Percentiles rank a stretch among this genome's conserved stretches.
Evolutionary conservation across 495 filamentous ascomycete species (phyloP).

Genomic region (Sordaria brevicollis): DNA sequence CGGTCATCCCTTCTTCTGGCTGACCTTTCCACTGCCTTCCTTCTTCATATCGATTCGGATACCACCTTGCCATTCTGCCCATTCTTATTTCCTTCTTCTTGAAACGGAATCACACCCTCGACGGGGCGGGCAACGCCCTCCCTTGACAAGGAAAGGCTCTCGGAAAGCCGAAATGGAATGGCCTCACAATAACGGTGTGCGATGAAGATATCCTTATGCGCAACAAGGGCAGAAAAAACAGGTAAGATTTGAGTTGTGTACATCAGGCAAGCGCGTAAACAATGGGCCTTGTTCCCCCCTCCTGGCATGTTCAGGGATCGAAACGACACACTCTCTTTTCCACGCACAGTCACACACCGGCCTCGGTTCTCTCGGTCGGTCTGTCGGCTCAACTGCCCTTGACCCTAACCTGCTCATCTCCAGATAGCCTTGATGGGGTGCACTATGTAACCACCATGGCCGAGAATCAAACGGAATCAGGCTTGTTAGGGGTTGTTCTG

Average conservation of each 20-base stretch:
- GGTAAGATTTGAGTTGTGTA: not conserved
- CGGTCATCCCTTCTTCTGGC: not conserved
- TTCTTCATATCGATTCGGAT: not conserved
- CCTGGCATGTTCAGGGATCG: not conserved
- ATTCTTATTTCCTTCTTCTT: not conserved
- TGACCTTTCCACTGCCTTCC: not conserved
- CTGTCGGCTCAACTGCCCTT: not conserved
- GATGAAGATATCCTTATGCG: not conserved
- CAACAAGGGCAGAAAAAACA: not conserved
- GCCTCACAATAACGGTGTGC: not conserved
- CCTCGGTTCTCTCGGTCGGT: not conserved
- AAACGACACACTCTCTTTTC: not conserved
- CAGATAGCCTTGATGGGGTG: not conserved
- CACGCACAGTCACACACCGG: not conserved
- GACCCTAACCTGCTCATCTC: not conserved
- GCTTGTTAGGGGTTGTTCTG: not conserved
- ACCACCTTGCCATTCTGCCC: not conserved
- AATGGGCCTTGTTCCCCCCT: not conserved
- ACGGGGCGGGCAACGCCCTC: not conserved
- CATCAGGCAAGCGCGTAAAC: not conserved
- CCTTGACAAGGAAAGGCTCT: not conserved
- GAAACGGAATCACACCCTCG: not conserved
- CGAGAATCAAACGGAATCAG: not conserved
- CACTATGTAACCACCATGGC: not conserved
- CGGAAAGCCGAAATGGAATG: not conserved